Evolutionary conservation across 148 eudicot genomes (phyloP), one percentile per base, ranked within the genome.

Genomic region (Vaccinium darrowii): DNA sequence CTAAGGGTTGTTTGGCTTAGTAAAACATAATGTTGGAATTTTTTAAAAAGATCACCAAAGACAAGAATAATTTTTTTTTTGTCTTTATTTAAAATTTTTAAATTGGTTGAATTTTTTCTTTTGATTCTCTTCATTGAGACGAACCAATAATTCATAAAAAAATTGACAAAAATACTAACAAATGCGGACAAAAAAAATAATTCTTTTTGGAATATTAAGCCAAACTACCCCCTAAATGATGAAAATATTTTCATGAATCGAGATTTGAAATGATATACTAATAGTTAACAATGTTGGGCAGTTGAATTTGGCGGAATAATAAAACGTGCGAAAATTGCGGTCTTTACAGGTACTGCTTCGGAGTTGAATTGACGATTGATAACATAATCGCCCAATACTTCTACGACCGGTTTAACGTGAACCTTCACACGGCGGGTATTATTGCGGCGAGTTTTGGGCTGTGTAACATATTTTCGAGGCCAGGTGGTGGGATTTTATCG

Each of bases 381-480:
- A 96, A 96, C 82, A 94, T 96, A 49, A 91, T 93, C 9, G 98
- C 98, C 0, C 94, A 96, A 63, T 96, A 96, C 73, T 94, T 91
- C 60, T 93, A 88, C 52, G 98, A 96, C 57, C 85, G 93, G 52
- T 94, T 93, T 76, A 78, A 88, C 67, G 88, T 93, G 62, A 89
- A 88, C 1, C 90, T 95, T 8, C 89, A 89, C 21, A 92, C 92
- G 0, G 98, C 98, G 0, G 98, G 98, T 2, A 84, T 91, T 0
- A 90, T 95, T 16, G 98, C 98, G 11, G 98, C 98, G 1, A 89
- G 91, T 78, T 95, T 93, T 18, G 98, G 98, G 1, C 72, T 95
- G 58, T 95, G 96, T 0, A 95, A 95, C 73, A 0, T 92, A 30
- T 89, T 95, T 77, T 88, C 98, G 10, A 88, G 96, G 80, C 98